These are phyloP conservation scores for Penicillium longicatenatum DNA, from an alignment of 495 filamentous ascomycete genomes.

Conservation along the genomic window DNA sequence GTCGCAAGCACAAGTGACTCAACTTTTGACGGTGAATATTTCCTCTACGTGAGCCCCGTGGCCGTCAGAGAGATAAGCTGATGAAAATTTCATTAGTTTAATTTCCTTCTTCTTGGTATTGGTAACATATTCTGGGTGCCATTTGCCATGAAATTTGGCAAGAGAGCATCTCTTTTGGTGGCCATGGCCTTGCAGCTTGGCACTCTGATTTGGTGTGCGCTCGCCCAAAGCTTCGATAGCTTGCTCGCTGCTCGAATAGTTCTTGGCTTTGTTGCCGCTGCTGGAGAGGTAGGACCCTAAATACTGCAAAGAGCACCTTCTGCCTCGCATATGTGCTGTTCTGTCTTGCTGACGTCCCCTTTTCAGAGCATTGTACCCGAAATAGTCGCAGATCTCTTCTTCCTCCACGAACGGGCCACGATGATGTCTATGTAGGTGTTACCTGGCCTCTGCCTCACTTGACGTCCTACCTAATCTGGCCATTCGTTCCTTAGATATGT, in stretches of 20 bases:
- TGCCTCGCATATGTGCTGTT: neutral
- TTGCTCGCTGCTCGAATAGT: constrained; percentile 5
- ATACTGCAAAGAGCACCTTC: neutral
- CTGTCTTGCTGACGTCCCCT: neutral
- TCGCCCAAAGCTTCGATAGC: neutral
- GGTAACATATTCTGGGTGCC: constrained; percentile 13
- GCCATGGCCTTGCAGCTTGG: constrained; percentile 8
- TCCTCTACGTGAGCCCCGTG: neutral
- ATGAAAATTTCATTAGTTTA: neutral
- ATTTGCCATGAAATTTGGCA: constrained; percentile 12
- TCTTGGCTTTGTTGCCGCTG: constrained; percentile 9
- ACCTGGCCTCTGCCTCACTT: neutral
- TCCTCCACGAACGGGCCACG: constrained; percentile 3
- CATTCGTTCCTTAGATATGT: neutral
- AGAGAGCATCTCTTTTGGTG: neutral
- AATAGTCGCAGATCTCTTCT: constrained; percentile 4
- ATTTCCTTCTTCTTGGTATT: constrained; percentile 10
- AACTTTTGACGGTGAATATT: constrained; percentile 7
- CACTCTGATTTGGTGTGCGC: constrained; percentile 2
- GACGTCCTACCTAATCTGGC: neutral
- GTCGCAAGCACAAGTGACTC: neutral
- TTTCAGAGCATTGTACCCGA: constrained; percentile 11
- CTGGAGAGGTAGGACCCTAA: neutral
- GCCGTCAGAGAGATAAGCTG: neutral
- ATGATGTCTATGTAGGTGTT: constrained; percentile 11